Percentiles rank a stretch among this genome's conserved stretches.
Conservation (phyloP, 192 early-diverging fungal genomes). For the Coemansia sp. region DNA sequence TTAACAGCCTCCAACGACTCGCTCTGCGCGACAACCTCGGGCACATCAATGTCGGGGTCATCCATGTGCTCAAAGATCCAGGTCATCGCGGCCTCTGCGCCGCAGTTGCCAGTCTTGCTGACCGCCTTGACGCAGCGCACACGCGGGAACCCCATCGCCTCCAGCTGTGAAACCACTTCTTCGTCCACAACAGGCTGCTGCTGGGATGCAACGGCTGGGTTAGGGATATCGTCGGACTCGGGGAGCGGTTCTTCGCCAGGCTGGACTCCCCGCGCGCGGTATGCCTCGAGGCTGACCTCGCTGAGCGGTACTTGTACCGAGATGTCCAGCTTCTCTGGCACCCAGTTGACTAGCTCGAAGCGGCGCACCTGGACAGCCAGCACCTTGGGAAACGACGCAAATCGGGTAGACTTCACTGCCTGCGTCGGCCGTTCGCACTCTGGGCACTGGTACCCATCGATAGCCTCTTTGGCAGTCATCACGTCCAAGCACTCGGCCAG, state of each 20-base stretch:
- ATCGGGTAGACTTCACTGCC: slow-evolving; percentile 66
- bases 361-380: slow-evolving; percentile 72
- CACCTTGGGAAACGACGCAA: slow-evolving; percentile 75
- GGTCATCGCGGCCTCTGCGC: slow-evolving; percentile 84
- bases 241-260: slow-evolving; percentile 76
- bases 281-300: slow-evolving; percentile 67
- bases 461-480: slow-evolving; percentile 57
- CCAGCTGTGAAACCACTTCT: slow-evolving; percentile 72
- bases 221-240: slow-evolving; percentile 57
- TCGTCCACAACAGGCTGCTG: slow-evolving; percentile 62
- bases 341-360: slow-evolving; percentile 83
- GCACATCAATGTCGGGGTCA: slow-evolving; percentile 74
- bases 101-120: slow-evolving; percentile 74
- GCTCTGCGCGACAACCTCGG: slow-evolving; percentile 22
- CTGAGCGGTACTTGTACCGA: slow-evolving; percentile 60
- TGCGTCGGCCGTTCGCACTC: slow-evolving; percentile 62
- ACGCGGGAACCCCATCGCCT: slow-evolving; percentile 93
- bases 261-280: slow-evolving; percentile 68
- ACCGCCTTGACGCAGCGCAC: slow-evolving; percentile 83
- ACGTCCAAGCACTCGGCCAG: slow-evolving; percentile 69
- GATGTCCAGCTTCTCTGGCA: slow-evolving; percentile 66
- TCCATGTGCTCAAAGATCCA: slow-evolving; percentile 99
- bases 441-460: slow-evolving; percentile 69
- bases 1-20: slow-evolving; percentile 22
- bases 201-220: slow-evolving; percentile 11